A percentile compares a stretch with the other conserved stretches of the same genome.
Evolutionary conservation across 768 basidiomycete genomes (phyloP).

Genomic region (Agaricus blazei): DNA sequence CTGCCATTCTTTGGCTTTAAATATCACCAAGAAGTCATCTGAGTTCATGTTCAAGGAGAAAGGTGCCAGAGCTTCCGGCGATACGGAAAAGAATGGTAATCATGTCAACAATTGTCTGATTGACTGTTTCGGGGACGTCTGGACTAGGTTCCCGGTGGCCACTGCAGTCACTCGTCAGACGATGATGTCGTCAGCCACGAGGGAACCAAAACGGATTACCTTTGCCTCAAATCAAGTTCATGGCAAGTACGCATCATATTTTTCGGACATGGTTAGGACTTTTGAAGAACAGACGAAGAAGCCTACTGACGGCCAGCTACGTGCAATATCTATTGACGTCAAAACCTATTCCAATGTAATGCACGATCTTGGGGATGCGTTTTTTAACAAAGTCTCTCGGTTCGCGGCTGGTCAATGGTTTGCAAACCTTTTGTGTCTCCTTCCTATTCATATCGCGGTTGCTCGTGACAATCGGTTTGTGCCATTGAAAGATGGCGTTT

Average conservation of each 20-base stretch:
- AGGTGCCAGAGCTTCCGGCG: slow-evolving; percentile 16
- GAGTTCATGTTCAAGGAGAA: slow-evolving; percentile 52
- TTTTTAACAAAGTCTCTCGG: slow-evolving; percentile 18
- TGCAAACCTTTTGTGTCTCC: slow-evolving; percentile 53
- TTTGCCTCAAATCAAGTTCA: slow-evolving; percentile 35
- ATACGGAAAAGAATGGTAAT: slow-evolving; percentile 11
- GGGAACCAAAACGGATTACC: slow-evolving; percentile 29
- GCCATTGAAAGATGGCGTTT: too few species aligned
- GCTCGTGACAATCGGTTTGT: slow-evolving; percentile 53
- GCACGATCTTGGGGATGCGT: background rate
- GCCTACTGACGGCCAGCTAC: slow-evolving; percentile 42
- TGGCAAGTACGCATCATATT: slow-evolving; percentile 33
- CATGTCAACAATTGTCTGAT: slow-evolving; percentile 44
- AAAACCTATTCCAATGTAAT: background rate
- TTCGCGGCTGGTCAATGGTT: slow-evolving; percentile 58
- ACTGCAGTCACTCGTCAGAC: slow-evolving; percentile 46
- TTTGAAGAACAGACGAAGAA: slow-evolving; percentile 51
- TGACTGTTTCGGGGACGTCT: slow-evolving; percentile 51
- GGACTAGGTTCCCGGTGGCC: slow-evolving; percentile 57
- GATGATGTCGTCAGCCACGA: slow-evolving; percentile 22
- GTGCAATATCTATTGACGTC: slow-evolving; percentile 26
- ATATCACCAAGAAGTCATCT: slow-evolving; percentile 51
- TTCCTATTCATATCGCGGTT: slow-evolving; percentile 60
- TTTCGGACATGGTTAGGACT: slow-evolving; percentile 34
- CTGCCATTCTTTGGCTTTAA: slow-evolving; percentile 39